Base-by-base conservation (phyloP, 2,329 filamentous ascomycete species). In the Diaporthe sp. region DNA sequence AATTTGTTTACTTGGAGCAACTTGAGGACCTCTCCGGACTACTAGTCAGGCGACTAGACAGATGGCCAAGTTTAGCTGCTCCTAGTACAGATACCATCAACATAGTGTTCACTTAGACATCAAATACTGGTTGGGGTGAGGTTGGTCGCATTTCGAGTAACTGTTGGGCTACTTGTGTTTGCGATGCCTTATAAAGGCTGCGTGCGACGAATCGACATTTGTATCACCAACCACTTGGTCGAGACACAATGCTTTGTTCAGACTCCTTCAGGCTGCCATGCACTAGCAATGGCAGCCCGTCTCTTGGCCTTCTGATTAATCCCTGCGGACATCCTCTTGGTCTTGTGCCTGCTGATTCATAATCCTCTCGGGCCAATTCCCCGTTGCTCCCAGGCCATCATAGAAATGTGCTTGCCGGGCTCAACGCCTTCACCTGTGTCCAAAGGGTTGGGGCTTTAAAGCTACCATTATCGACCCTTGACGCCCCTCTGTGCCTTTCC, bases 401-500 rank as follows among this genome's bases (percentile, higher is more conserved):
- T 67, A 51, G 39, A 71, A 37, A 47, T 49, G 71, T 72, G 75
- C 75, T 57, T 51, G 72, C 55, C 44, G 42, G 22, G 51, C n/a
- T 53, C 72, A 71, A 61, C 72, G 44, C 63, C 49, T 37, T 71
- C 42, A 39, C 42, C 63, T 34, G 51, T 60, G 65, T 49, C 60
- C 47, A 44, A 37, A 85, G 85, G 85, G 85, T 86, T 84, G 85
- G 85, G 86, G 85, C 85, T 87, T 85, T 86, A 82, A 86, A 87
- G 86, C 85, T 82, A 87, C 85, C 86, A 85, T 86, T 86, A 67
- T 82, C 82, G 85, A 87, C 85, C 85, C 84, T 85, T 44, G 37
- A 47, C 60, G 25, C 60, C 60, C 60, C 17, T 31, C n/a, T 15
- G n/a, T 28, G 60, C 60, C 60, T 81, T 10, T 37, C 31, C 20